Evolutionary conservation across 352 stramenopile genomes (phyloP).

Genomic region (Globisporangium middletonii): DNA sequence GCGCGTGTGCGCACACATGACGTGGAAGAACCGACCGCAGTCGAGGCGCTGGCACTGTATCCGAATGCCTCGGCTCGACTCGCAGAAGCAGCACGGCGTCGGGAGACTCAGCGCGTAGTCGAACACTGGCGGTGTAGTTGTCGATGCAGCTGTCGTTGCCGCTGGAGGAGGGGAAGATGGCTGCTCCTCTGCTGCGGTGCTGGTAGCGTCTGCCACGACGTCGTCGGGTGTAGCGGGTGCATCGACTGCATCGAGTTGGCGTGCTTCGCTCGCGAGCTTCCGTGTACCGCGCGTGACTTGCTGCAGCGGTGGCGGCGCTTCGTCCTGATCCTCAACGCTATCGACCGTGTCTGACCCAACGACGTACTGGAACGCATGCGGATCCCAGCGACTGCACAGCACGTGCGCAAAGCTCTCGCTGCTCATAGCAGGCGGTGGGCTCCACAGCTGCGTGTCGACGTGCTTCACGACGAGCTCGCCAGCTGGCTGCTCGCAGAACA

Average conservation of each 20-base stretch:
- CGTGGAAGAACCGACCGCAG: constrained; percentile 61
- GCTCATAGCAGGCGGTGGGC: not conserved
- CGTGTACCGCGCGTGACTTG: not conserved
- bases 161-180: not conserved
- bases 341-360: not conserved
- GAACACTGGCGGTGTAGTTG: constrained; percentile 7
- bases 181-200: not conserved
- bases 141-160: not conserved
- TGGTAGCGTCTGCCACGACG: not conserved
- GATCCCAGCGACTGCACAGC: constrained; percentile 48
- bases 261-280: not conserved
- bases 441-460: constrained; percentile 19
- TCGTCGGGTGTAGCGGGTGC: not conserved
- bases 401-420: constrained; percentile 28
- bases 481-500: constrained; percentile 31
- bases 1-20: constrained; percentile 38
- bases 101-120: constrained; percentile 13
- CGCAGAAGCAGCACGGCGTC: constrained; percentile 47
- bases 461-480: constrained; percentile 18
- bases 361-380: constrained; percentile 15
- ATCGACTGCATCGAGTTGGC: not conserved
- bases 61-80: constrained; percentile 25
- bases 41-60: constrained; percentile 54
- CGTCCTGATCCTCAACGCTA: not conserved
- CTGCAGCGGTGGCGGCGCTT: constrained; percentile 8